Evolutionary conservation across 345 rosid species (phyloP).

Genomic region (Populus euphratica): DNA sequence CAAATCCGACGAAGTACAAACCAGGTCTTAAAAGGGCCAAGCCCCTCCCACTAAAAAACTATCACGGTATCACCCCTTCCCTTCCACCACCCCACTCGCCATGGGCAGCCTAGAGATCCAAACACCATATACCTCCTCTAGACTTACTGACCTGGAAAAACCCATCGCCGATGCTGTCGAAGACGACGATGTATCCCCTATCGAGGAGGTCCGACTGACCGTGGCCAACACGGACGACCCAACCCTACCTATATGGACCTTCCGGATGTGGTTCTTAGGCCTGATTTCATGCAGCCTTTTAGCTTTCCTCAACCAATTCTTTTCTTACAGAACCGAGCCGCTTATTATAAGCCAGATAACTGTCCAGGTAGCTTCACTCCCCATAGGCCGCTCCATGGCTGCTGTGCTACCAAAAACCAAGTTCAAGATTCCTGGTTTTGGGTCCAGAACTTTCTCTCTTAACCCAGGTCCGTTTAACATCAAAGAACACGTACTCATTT

Average conservation of each 20-base stretch:
- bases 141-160: slow-evolving; percentile 19
- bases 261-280: slow-evolving; percentile 84
- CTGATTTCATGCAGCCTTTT: slow-evolving; percentile 61
- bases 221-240: slow-evolving; percentile 78
- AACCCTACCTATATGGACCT: slow-evolving; percentile 77
- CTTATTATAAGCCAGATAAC: slow-evolving; percentile 76
- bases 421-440: slow-evolving; percentile 59
- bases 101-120: slow-evolving; percentile 36
- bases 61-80: no score
- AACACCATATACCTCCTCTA: slow-evolving; percentile 13
- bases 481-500: slow-evolving; percentile 79
- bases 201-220: slow-evolving; percentile 76
- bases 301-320: slow-evolving; percentile 79
- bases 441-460: slow-evolving; percentile 52
- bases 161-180: neutral
- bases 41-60: neutral
- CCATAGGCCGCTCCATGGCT: slow-evolving; percentile 69
- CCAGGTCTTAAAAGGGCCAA: neutral
- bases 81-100: neutral
- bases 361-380: slow-evolving; percentile 72
- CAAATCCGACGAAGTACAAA: neutral
- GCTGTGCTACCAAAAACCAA: slow-evolving; percentile 48
- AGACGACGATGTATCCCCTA: slow-evolving; percentile 57
- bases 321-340: slow-evolving; percentile 78
- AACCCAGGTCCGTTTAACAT: slow-evolving; percentile 85